phyloP scores from a whole-genome alignment of 2,329 filamentous ascomycete species.

The Anthostomella pinea region DNA sequence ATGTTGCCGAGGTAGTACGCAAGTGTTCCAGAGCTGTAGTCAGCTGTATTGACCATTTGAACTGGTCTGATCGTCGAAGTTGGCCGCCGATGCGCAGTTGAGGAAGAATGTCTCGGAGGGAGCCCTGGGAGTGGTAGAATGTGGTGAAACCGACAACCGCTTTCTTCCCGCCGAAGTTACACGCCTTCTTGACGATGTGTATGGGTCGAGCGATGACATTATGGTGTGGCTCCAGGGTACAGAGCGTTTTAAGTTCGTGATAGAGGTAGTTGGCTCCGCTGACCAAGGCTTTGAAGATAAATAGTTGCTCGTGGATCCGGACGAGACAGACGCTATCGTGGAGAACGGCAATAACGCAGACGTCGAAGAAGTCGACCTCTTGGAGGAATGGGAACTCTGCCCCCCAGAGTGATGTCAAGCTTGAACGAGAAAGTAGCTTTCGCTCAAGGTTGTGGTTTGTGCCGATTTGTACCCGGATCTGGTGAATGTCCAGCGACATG shows the following conservation, averaged over 20 bases:
- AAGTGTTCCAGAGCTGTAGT: slow-evolving; percentile 50
- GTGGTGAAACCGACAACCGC: slow-evolving; percentile 57
- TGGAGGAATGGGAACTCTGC: slow-evolving; percentile 40
- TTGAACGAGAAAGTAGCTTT: slow-evolving; percentile 45
- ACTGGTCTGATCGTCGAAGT: slow-evolving; percentile 42
- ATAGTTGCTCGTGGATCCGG: slow-evolving; percentile 38
- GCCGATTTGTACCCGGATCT: slow-evolving; percentile 45
- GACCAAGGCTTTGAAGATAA: slow-evolving; percentile 58
- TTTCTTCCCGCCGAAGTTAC: slow-evolving; percentile 53
- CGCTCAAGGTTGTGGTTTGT: slow-evolving; percentile 52
- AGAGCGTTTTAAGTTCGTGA: slow-evolving; percentile 56
- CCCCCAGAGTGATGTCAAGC: slow-evolving; percentile 44
- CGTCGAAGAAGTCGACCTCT: slow-evolving; percentile 45
- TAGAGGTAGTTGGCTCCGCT: slow-evolving; percentile 60
- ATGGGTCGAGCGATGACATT: slow-evolving; percentile 51
- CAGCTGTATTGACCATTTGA: slow-evolving; percentile 54
- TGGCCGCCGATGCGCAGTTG: slow-evolving; percentile 45
- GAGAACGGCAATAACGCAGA: slow-evolving; percentile 52
- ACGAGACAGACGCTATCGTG: slow-evolving; percentile 60
- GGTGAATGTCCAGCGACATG: slow-evolving; percentile 44
- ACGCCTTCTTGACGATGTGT: slow-evolving; percentile 54
- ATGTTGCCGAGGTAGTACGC: slow-evolving; percentile 42
- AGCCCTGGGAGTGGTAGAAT: slow-evolving; percentile 52
- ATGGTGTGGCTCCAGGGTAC: slow-evolving; percentile 49
- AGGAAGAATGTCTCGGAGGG: slow-evolving; percentile 54